phyloP scores from a whole-genome alignment of 306 rosid genomes.

The Vicia faba region DNA sequence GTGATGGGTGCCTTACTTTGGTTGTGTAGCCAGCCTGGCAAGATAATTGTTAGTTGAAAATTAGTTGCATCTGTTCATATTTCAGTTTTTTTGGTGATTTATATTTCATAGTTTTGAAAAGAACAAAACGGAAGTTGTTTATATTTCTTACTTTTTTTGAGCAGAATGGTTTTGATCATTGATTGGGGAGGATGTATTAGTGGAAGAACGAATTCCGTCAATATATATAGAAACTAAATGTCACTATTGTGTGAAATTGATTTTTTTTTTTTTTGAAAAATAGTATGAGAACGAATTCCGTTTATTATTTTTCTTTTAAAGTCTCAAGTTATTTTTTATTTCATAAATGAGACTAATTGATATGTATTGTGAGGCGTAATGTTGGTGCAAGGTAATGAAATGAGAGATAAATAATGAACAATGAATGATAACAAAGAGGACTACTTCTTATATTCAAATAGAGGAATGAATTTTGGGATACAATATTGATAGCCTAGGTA shows the following conservation, averaged over 20 bases:
- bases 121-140: slow-evolving; percentile 43
- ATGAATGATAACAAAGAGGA: no score
- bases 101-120: slow-evolving; percentile 57
- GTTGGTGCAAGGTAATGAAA: no score
- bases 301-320: no score
- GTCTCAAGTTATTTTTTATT: no score
- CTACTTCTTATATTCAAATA: no score
- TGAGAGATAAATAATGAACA: no score
- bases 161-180: slow-evolving; percentile 35
- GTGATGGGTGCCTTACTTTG: slow-evolving; percentile 47
- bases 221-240: slow-evolving; percentile 9
- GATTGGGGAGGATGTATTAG: slow-evolving; percentile 34
- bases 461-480: no score
- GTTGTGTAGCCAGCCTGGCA: slow-evolving; percentile 41
- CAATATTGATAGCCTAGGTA: no score
- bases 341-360: no score
- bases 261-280: no score
- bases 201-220: slow-evolving; percentile 28
- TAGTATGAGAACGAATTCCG: no score
- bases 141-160: slow-evolving; percentile 18
- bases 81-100: slow-evolving; percentile 19
- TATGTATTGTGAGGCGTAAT: no score
- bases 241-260: background rate
- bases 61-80: slow-evolving; percentile 52
- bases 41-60: slow-evolving; percentile 42